Base-by-base conservation (phyloP, 768 basidiomycete species). In the Porphyrellus cyaneotinctus region DNA sequence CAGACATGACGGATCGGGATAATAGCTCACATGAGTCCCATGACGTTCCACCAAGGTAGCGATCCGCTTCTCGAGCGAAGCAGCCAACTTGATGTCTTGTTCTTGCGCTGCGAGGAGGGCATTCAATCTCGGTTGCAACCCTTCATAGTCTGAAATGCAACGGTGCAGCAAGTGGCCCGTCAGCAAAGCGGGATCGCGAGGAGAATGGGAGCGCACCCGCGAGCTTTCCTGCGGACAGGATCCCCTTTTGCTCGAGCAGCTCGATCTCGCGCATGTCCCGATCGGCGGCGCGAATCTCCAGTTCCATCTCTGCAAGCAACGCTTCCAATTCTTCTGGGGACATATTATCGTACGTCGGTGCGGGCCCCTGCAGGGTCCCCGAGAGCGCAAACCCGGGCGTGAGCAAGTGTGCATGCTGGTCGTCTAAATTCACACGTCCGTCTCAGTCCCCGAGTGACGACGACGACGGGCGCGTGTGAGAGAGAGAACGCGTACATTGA, bases 221-320 rank as follows among this genome's bases (percentile, higher is more conserved):
- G 2, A 92, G 79, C 57, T 83, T 86, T 5, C 90, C 89, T 0
- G 88, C 85, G 7, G 80, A 79, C 5, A 82, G 76, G 10, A 88
- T 83, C 31, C 87, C 88, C 57, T 82, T 87, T 61, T 78, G 78
- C 59, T 87, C 84, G 42, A 91, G 68, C 14, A 74, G 67, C 52
- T 84, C 83, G 30, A 93, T 88, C 63, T 91, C 90, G 33, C 78
- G 79, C 77, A 91, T 80, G 59, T 91, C 88, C 9, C 86, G 80
- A 59, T 92, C 91, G 11, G 88, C 90, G 30, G 83, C 80, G 28
- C 90, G 88, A 46, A 92, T 82, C 47, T 93, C 91, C 5, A 83
- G 79, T 58, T 91, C 91, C 83, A 92, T 87, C 62, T 93, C 90
- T 0, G 77, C 69, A 11, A 91, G 68, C 50, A 88, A 75, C 0